Conservation (phyloP, 2,329 filamentous ascomycete species). For the Aureobasidium sp. region DNA sequence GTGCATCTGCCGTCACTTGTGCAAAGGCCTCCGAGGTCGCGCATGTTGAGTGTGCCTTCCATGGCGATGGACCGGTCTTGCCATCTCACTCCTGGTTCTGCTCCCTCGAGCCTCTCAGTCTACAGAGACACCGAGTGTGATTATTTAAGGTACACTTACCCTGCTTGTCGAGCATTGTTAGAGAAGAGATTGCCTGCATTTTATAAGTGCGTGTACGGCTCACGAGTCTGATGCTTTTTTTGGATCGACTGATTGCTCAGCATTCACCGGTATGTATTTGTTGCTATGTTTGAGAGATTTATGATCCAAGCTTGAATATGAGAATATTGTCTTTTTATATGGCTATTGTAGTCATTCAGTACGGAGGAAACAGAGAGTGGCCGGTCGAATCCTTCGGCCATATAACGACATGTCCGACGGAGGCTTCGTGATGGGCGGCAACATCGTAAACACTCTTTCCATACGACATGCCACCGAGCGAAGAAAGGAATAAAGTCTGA, state of each 20-base stretch:
- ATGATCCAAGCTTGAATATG: no score
- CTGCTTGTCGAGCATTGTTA: not conserved
- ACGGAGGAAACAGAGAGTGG: no score
- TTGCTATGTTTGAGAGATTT: no score
- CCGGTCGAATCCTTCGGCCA: no score
- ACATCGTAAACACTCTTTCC: no score
- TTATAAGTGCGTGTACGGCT: not conserved
- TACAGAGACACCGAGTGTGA: not conserved
- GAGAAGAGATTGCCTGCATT: not conserved
- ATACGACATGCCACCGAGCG: no score
- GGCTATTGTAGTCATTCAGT: no score
- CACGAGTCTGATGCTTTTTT: not conserved
- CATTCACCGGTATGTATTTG: not conserved
- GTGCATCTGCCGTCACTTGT: not conserved
- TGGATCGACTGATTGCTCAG: not conserved
- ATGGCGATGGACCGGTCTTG: not conserved
- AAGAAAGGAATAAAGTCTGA: no score
- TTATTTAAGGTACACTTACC: not conserved
- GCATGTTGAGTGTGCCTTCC: not conserved
- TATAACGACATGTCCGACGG: no score
- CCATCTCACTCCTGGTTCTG: not conserved
- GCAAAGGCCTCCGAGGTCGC: not conserved
- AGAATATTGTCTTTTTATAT: no score
- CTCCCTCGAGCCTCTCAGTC: not conserved
- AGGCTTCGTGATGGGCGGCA: no score